A percentile compares a stretch with the other conserved stretches of the same genome.
Conservation (phyloP, 2,329 filamentous ascomycete species). For the Cladophialophora immunda region DNA sequence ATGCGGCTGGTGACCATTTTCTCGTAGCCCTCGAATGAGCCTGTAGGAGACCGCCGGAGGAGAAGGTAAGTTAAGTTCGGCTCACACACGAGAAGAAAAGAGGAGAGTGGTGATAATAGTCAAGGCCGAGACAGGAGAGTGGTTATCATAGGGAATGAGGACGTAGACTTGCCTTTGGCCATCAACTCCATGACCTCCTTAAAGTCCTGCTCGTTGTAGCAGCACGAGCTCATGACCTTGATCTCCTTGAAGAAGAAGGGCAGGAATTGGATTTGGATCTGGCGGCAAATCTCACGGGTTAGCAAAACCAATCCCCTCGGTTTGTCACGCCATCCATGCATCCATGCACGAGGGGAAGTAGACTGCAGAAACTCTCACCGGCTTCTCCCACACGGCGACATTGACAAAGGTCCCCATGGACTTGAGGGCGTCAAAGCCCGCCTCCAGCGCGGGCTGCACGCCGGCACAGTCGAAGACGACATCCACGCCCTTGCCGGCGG, state of each 20-base stretch:
- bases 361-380: slow-evolving; percentile 38
- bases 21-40: slow-evolving; percentile 45
- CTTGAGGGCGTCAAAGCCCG: slow-evolving; percentile 44
- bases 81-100: no score
- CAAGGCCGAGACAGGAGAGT: neutral
- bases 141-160: slow-evolving; percentile 17
- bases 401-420: slow-evolving; percentile 46
- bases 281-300: no score
- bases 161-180: slow-evolving; percentile 40
- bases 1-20: slow-evolving; percentile 69
- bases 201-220: slow-evolving; percentile 47
- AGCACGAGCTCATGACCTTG: slow-evolving; percentile 42
- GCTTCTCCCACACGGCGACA: slow-evolving; percentile 46
- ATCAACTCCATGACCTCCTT: slow-evolving; percentile 46
- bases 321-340: neutral
- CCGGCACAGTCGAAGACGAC: slow-evolving; percentile 49
- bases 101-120: no score
- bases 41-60: no score
- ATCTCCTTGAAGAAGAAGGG: slow-evolving; percentile 29
- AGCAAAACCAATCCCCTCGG: no score
- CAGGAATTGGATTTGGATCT: slow-evolving; percentile 26
- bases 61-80: no score
- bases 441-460: slow-evolving; percentile 44
- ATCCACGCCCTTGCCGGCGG: slow-evolving; percentile 45
- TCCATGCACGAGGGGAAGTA: neutral